These are phyloP conservation scores for Mollisiaceae sp. DNA, from an alignment of 2,329 filamentous ascomycete species.

Conservation along the genomic window DNA sequence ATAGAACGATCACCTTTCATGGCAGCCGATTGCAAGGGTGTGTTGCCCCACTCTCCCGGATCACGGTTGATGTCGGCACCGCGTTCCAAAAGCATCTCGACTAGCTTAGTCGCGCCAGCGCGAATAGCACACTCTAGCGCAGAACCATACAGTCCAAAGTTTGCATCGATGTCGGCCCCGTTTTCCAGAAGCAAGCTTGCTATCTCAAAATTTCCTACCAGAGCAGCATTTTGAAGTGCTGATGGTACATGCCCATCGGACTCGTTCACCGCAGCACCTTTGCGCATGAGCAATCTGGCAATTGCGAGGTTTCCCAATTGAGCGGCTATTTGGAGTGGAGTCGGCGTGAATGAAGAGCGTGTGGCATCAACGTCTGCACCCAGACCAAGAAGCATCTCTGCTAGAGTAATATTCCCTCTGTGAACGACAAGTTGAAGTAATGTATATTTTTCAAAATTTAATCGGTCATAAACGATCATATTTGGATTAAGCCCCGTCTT, in stretches of 20 bases:
- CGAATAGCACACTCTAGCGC: neutral
- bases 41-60: neutral
- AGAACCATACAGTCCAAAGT: neutral
- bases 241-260: neutral
- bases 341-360: neutral
- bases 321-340: neutral
- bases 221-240: neutral
- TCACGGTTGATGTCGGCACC: neutral
- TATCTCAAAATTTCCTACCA: neutral
- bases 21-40: conserved; percentile 9
- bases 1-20: conserved; percentile 1
- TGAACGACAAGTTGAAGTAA: neutral
- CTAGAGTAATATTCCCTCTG: neutral
- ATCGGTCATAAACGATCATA: neutral
- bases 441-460: neutral
- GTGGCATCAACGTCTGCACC: neutral
- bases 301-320: neutral
- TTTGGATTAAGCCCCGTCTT: conserved; percentile 4
- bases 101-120: neutral
- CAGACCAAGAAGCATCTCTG: neutral
- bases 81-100: neutral
- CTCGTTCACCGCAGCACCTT: neutral
- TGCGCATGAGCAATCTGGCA: neutral
- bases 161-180: neutral
- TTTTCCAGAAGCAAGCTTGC: neutral